phyloP scores from a whole-genome alignment of 1,284 basidiomycete species.

The Trichosporon inkin region DNA sequence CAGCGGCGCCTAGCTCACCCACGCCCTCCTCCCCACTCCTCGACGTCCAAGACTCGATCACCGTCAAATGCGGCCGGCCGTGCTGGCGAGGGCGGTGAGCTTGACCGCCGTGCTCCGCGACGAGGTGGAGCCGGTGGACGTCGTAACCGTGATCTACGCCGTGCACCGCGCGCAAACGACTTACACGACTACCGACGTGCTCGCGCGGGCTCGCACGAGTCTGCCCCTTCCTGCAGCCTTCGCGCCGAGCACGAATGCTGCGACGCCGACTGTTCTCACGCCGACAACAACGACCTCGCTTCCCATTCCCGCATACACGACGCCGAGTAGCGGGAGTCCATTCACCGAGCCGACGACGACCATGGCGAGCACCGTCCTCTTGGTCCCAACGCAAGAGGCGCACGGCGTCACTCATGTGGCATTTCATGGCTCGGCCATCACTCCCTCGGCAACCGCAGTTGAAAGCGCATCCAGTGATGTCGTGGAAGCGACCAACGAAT shows the following conservation, averaged over 20 bases:
- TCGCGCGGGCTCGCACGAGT: background rate
- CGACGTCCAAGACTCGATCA: background rate
- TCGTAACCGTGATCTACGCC: background rate
- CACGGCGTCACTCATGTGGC: no score
- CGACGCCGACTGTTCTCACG: background rate
- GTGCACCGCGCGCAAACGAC: background rate
- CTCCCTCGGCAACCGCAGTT: background rate
- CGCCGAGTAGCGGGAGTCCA: no score
- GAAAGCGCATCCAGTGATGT: background rate
- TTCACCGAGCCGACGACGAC: no score
- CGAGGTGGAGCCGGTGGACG: background rate
- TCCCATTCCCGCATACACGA: no score
- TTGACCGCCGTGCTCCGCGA: background rate
- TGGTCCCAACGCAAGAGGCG: no score
- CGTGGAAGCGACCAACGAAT: no score
- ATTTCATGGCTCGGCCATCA: background rate
- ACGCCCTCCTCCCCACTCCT: background rate
- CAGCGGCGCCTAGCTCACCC: background rate
- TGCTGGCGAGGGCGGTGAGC: background rate
- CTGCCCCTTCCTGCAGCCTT: no score
- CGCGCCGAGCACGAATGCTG: no score
- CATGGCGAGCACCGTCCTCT: no score
- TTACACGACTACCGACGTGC: background rate
- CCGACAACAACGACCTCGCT: background rate
- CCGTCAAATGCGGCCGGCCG: background rate